Evolutionary conservation across 2,329 filamentous ascomycete species (phyloP).

Genomic region (Immersiporthe knoxdaviesiana): DNA sequence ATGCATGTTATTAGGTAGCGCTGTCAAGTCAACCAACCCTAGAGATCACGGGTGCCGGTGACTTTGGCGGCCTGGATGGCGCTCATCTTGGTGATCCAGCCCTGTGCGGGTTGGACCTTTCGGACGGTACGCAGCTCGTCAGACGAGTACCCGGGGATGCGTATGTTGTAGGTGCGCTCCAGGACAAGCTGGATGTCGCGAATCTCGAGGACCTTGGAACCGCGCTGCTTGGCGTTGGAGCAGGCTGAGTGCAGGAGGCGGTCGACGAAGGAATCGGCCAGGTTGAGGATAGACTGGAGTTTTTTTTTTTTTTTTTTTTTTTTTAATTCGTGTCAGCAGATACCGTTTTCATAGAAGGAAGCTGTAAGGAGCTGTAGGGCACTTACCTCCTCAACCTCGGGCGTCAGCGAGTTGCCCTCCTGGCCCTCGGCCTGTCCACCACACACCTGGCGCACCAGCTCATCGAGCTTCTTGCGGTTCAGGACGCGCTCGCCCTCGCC

Average conservation of each 20-base stretch:
- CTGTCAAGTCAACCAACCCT: conserved; percentile 29
- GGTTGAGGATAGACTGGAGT: conserved; percentile 75
- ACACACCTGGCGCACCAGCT: conserved; percentile 91
- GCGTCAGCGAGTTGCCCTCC: conserved; percentile 77
- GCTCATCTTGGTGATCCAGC: conserved; percentile 97
- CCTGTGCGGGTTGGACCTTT: conserved; percentile 85
- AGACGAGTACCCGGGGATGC: conserved; percentile 90
- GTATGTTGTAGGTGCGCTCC: conserved; percentile 85
- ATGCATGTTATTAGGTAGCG: not conserved
- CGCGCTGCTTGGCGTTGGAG: conserved; percentile 88
- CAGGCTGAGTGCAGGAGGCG: conserved; percentile 86
- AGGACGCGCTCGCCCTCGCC: conserved; percentile 89
- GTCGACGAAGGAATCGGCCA: conserved; percentile 95
- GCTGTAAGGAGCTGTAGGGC: not conserved
- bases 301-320: too few species aligned
- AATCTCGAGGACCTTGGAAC: conserved; percentile 87
- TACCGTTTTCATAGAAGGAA: not conserved
- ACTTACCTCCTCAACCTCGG: conserved; percentile 92
- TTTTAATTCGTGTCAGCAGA: conserved; percentile 13
- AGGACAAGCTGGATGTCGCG: conserved; percentile 83
- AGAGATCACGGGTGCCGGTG: conserved; percentile 61
- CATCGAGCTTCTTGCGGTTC: conserved; percentile 97
- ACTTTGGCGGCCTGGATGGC: conserved; percentile 94
- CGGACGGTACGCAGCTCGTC: conserved; percentile 94
- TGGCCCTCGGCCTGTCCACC: conserved; percentile 74